Conservation (phyloP, 129 eudicot species). For the Flaveria sonorensis region DNA sequence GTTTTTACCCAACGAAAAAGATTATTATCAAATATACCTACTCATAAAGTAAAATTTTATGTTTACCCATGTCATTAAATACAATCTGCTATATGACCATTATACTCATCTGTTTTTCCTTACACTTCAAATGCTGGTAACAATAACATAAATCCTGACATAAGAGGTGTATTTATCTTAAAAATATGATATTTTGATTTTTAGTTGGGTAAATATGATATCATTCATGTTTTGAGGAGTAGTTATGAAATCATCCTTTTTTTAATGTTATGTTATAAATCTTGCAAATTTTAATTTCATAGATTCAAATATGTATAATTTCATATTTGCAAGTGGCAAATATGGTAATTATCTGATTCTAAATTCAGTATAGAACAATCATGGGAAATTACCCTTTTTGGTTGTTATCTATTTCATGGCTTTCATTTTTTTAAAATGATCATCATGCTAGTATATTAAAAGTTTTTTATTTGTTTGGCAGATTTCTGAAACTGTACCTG, state of each 20-base stretch:
- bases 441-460: background rate
- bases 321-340: background rate
- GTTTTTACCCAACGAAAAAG: background rate
- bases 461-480: conserved; percentile 19
- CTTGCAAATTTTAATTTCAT: background rate
- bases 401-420: background rate
- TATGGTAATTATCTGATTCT: background rate
- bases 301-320: background rate
- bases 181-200: too few relatives aligned
- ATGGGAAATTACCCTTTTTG: conserved; percentile 8
- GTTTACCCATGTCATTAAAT: too few relatives aligned
- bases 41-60: too few relatives aligned
- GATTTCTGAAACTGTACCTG: conserved; percentile 28
- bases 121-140: too few relatives aligned
- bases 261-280: background rate
- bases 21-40: too few relatives aligned
- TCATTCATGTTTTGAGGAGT: background rate
- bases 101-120: too few relatives aligned
- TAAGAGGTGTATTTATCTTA: too few relatives aligned
- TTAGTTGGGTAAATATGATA: background rate
- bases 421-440: background rate
- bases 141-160: too few relatives aligned
- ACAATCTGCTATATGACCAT: too few relatives aligned
- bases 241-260: background rate
- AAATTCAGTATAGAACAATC: background rate